These are phyloP conservation scores for Yarrowia hollandica DNA, from an alignment of 805 yeast species.

Conservation along the genomic window DNA sequence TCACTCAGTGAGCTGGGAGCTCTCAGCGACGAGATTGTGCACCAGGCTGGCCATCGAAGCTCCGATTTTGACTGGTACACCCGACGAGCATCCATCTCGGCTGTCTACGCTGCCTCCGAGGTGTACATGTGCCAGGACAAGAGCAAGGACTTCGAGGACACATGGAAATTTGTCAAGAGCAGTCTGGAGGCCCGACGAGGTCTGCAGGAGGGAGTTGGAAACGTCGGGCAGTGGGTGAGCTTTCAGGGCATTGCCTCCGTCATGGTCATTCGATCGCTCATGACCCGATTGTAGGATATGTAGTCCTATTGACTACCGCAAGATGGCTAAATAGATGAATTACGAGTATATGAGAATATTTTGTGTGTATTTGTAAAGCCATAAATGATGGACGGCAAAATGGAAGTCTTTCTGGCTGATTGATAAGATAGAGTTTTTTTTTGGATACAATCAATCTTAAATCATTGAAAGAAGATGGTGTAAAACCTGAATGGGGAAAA, in stretches of 20 bases:
- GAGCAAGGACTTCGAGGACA: slow-evolving; percentile 54
- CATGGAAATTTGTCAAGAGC: slow-evolving; percentile 63
- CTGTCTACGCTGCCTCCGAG: slow-evolving; percentile 73
- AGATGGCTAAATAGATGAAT: slow-evolving; percentile 1
- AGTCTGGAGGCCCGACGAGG: slow-evolving; percentile 55
- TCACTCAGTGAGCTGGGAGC: slow-evolving; percentile 70
- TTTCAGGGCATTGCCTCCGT: slow-evolving; percentile 64
- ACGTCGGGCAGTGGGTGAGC: slow-evolving; percentile 72
- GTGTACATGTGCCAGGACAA: slow-evolving; percentile 76
- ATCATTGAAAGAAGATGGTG: too few species aligned
- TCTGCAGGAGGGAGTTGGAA: slow-evolving; percentile 61
- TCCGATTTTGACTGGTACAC: slow-evolving; percentile 90
- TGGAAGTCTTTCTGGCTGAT: not conserved
- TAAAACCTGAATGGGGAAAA: too few species aligned
- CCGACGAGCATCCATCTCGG: slow-evolving; percentile 69
- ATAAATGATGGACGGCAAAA: not conserved
- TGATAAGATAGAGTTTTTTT: slow-evolving; percentile 16
- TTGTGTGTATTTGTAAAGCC: too few species aligned
- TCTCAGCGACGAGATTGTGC: slow-evolving; percentile 80
- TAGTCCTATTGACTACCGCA: too few species aligned
- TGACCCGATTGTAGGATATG: slow-evolving; percentile 31
- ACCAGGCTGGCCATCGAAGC: slow-evolving; percentile 72
- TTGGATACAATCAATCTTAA: too few species aligned
- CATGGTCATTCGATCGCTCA: slow-evolving; percentile 70
- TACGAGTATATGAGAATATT: not conserved